Base-by-base conservation (phyloP, 2,329 filamentous ascomycete species). In the Aspergillus sergii region DNA sequence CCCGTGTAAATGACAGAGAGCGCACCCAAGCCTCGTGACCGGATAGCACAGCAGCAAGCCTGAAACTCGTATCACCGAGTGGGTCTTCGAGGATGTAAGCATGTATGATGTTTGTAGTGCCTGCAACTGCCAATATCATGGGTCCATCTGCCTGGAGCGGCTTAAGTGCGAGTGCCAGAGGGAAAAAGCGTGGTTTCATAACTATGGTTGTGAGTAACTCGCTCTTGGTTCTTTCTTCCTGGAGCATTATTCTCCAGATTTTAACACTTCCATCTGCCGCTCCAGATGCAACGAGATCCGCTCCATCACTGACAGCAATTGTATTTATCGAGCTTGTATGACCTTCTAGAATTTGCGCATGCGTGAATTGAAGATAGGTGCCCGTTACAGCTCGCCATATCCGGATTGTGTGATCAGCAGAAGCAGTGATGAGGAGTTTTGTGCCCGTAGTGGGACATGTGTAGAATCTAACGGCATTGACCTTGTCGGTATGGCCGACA, bases 11-110 rank as follows among this genome's bases (percentile, higher is more conserved):
- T 66, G 89, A 89, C 14, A 99, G 83, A 16, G 93, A 94, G 55
- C 94, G 86, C 54, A 99, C 88, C 95, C 95, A 99, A 61, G 92
- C 94, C 78, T 99, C 95, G 72, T 99, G 95, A 4, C 95, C 95
- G 0, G 88, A 85, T 23, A 99, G 84, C 0, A 89, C 94, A 14
- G 93, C 91, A 65, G 91, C 89, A 9, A 91, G 84, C 32, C 84
- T 82, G 70, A 97, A 97, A 1, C 85, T 78, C 3, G 76, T 68
- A 1, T 75, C 70, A 8, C 76, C 70, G 19, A 70, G 59, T 8
- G 75, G 71, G 39, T 81, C 72, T 62, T 85, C 80, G 2, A 89
- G 83, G 43, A 90, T 86, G 68, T 91, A 94, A 12, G 98, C 83
- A 70, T 97, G 93, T 54, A 99, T 87, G n/a, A 83, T 86, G 61